Base-by-base conservation (phyloP, 2,329 filamentous ascomycete species). In the Claviceps sorghi region DNA sequence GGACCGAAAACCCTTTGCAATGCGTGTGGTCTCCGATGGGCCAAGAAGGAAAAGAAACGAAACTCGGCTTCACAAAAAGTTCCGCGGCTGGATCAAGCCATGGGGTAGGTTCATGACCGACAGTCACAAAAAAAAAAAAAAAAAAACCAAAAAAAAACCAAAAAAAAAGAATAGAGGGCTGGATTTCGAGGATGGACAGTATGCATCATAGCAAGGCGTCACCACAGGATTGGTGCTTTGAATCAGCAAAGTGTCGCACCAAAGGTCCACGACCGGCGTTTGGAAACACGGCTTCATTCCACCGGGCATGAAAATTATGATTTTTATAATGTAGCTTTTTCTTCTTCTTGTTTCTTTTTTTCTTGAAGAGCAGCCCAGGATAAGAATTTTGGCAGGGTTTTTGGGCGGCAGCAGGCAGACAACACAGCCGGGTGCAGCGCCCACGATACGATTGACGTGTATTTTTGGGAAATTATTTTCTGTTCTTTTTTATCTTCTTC, bases 1-100 rank as follows among this genome's bases (percentile, higher is more conserved):
- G 91, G 91, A 2, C 90, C 90, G 1, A 96, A 97, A 68, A 96
- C 91, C 9, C 72, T 97, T 13, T 97, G 91, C 69, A 97, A 97
- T 70, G 91, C 91, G 8, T 97, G 91, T 64, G 91, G 91, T 40
- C 70, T 85, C 32, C 74, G 82, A 50, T 85, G 82, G 82, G 81
- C 82, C 17, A 82, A 86, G 78, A 89, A 87, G 64, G 87, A 93
- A 64, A 93, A 93, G 74, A 91, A 88, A 63, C 67, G 64, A 45
- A 63, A 61, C 53, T 64, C 36, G 38, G 11, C 44, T 30, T 52
- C 56, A 34, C 60, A 61, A 15, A 57, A 57, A 19, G 52, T 48
- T 15, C 48, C 56, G 1, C 53, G 56, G 22, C 49, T 58, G 4
- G 63, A 67, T 38, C 59, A 62, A 13, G 49, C 55, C 5, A 57